A percentile compares a stretch with the other conserved stretches of the same genome.
Conservation (phyloP, 176 grass and related monocot species). For the Zea luxurians region DNA sequence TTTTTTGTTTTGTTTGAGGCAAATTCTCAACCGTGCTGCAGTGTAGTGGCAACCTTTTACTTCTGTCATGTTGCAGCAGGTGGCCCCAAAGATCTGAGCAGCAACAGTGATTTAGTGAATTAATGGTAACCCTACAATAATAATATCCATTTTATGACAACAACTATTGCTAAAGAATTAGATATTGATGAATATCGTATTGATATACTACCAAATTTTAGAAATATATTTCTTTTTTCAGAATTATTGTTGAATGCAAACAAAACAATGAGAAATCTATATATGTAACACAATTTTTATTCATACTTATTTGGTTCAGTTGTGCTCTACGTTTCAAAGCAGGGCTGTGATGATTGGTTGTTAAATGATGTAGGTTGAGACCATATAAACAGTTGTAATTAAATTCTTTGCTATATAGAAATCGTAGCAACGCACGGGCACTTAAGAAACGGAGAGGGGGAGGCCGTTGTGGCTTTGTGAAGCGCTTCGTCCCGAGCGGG, state of each 20-base stretch:
- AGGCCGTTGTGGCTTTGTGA: too few relatives aligned
- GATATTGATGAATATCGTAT: too few relatives aligned
- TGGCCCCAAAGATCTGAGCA: slow-evolving; percentile 26
- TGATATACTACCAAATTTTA: too few relatives aligned
- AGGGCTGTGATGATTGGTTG: not conserved
- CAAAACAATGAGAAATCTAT: too few relatives aligned
- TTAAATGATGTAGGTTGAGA: slow-evolving; percentile 13
- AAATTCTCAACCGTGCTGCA: slow-evolving; percentile 43
- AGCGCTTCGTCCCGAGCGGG: too few relatives aligned
- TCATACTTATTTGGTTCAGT: not conserved
- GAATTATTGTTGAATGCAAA: too few relatives aligned
- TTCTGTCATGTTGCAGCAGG: slow-evolving; percentile 39
- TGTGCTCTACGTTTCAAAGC: slow-evolving; percentile 15
- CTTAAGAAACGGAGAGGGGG: too few relatives aligned
- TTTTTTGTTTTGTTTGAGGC: not conserved
- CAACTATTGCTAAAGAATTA: too few relatives aligned
- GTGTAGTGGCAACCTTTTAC: slow-evolving; percentile 55
- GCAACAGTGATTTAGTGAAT: slow-evolving; percentile 34
- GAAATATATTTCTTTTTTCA: too few relatives aligned
- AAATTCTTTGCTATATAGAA: too few relatives aligned
- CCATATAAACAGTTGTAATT: slow-evolving; percentile 30
- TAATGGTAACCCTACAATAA: slow-evolving; percentile 38
- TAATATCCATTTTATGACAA: not conserved
- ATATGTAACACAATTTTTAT: slow-evolving; percentile 5
- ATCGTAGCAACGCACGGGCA: too few relatives aligned